Evolutionary conservation across 257 asterid genomes (phyloP), one percentile per base, ranked within the genome.

Genomic region (Penstemon newberryi): DNA sequence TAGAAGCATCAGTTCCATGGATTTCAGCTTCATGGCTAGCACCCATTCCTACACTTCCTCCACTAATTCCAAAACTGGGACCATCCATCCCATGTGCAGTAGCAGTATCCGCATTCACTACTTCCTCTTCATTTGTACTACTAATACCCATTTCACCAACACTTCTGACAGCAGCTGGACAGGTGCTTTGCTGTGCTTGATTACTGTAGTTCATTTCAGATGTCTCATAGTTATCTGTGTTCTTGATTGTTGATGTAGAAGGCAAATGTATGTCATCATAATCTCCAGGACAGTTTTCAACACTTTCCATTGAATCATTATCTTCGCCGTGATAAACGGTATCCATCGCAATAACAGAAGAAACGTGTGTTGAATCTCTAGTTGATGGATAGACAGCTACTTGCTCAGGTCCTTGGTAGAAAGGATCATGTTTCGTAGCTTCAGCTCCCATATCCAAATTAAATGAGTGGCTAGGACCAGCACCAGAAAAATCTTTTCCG

Each of bases 1-100:
- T 73, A 75, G 89, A 87, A 60, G 87, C 87, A 75, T 78, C 92
- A 57, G 78, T 78, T 53, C 99, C 98, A 60, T 94, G 98, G 68
- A 94, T 91, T 80, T 94, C 99, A 79, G 99, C 99, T 87, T 94
- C 99, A 85, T 94, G 98, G 85, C 99, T 91, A 55, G 99, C 99
- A 74, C 99, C 99, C 98, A 94, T 91, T 55, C 99, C 98, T 54
- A 94, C 95, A 75, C 99, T 91, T 73, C 98, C 99, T 46, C 96
- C 97, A 74, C 99, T 94, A 66, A 89, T 78, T 57, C 99, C 99
- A 46, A 90, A 67, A 76, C 99, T 94, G 73, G 89, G 89, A 39
- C 91, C 99, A 76, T 86, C 89, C 76, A 87, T 89, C 38, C 86
- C 95, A 45, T 87, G 89, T 51, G 83, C 93, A 78, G 96, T 89